Conservation (phyloP, 2,329 filamentous ascomycete species). For the Aspergillus sp. region DNA sequence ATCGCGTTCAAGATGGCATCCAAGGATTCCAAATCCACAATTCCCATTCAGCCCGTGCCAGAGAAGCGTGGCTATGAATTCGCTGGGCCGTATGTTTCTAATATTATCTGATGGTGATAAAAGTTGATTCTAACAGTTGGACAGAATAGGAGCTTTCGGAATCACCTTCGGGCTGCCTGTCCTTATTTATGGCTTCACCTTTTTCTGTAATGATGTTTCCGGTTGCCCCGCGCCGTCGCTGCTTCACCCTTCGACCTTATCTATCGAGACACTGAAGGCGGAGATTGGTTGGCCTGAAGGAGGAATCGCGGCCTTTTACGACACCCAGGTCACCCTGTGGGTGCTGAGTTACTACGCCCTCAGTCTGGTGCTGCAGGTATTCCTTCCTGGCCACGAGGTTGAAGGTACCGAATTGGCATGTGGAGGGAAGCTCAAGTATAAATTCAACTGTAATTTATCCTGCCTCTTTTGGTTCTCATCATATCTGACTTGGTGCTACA, state of each 20-base stretch:
- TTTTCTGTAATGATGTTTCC: slow-evolving; percentile 83
- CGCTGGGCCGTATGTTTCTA: slow-evolving; percentile 39
- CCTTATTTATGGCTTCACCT: slow-evolving; percentile 70
- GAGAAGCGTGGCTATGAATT: slow-evolving; percentile 45
- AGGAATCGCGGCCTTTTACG: slow-evolving; percentile 67
- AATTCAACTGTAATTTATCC: slow-evolving; percentile 63
- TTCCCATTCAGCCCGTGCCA: slow-evolving; percentile 31
- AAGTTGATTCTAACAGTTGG: slow-evolving; percentile 9
- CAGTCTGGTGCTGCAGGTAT: slow-evolving; percentile 67
- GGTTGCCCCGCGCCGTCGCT: slow-evolving; percentile 85
- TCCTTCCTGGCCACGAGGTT: slow-evolving; percentile 68
- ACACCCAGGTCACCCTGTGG: slow-evolving; percentile 63
- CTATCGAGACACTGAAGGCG: slow-evolving; percentile 65
- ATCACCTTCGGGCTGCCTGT: slow-evolving; percentile 78
- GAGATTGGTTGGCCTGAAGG: slow-evolving; percentile 77
- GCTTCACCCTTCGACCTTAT: slow-evolving; percentile 66
- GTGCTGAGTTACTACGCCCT: slow-evolving; percentile 73
- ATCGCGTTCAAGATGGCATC: slow-evolving; percentile 20
- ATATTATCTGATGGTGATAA: neutral
- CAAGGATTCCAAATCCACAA: slow-evolving; percentile 23
- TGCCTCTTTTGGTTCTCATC: neutral
- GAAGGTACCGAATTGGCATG: slow-evolving; percentile 66
- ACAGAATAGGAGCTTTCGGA: slow-evolving; percentile 67
- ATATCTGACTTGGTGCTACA: slow-evolving; percentile 32
- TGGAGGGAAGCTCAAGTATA: slow-evolving; percentile 74